Conservation (phyloP, 306 rosid species). For the Gleditsia sinensis region DNA sequence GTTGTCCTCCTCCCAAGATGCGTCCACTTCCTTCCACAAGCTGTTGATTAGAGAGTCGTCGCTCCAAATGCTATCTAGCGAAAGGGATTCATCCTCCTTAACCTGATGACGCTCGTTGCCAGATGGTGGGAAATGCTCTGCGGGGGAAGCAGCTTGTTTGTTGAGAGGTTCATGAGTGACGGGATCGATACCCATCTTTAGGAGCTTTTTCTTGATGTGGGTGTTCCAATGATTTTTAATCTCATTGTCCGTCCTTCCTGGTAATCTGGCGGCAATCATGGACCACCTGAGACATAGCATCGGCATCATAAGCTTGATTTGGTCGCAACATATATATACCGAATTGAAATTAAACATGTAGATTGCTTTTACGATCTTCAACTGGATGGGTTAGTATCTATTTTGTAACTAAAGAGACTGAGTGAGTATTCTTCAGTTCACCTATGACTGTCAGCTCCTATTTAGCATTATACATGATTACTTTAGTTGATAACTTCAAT, state of each 20-base stretch:
- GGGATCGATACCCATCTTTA: constrained; percentile 90
- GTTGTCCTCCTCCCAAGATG: constrained; percentile 73
- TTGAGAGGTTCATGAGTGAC: constrained; percentile 75
- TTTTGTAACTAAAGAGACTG: not conserved
- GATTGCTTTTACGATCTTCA: constrained; percentile 17
- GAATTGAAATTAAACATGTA: not conserved
- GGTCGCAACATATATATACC: not conserved
- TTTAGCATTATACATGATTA: not conserved
- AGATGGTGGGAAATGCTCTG: constrained; percentile 36
- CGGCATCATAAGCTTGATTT: not conserved
- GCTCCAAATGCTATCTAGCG: constrained; percentile 56
- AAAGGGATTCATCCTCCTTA: constrained; percentile 51
- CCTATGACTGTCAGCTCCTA: constrained; percentile 12
- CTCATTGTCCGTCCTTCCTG: constrained; percentile 92
- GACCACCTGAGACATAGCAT: constrained; percentile 69
- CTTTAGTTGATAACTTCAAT: not conserved
- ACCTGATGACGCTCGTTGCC: constrained; percentile 18
- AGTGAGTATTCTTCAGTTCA: not conserved
- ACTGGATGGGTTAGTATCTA: not conserved
- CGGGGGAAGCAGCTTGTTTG: constrained; percentile 46
- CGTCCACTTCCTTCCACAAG: constrained; percentile 63
- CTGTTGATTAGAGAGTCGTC: constrained; percentile 51
- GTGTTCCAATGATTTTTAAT: constrained; percentile 97
- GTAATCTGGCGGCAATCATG: constrained; percentile 82
- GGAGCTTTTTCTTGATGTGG: constrained; percentile 84